Evolutionary conservation across 129 eudicot genomes (phyloP), one percentile per base, ranked within the genome.

Genomic region (Tagetes patula): DNA sequence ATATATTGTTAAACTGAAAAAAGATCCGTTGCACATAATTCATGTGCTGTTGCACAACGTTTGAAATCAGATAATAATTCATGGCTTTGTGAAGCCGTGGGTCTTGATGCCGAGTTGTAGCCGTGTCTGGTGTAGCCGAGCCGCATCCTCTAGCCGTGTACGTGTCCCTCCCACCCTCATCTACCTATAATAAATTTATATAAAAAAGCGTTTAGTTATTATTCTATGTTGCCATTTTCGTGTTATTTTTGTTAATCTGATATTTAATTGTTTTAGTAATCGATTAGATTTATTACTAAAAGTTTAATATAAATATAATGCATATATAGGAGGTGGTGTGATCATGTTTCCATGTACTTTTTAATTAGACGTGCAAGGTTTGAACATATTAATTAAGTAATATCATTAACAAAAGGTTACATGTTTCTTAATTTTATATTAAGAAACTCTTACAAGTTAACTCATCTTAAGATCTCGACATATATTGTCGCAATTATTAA

Each of bases 341-440:
- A 9, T 43, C 55, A 42, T 43, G 39, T 43, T 39, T 66, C 54
- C 71, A 20, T 13, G 49, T 47, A 33, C 50, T 34, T 59, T 47
- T 36, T 59, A 45, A 60, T 45, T 73, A 73, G 33, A 73, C 77
- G 77, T 60, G 77, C 77, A 60, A 61, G 69, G 60, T 73, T 73
- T 60, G 61, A 45, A 60, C 69, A 48, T 34, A 14, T 13, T 6
- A 33, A 58, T 6, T 20, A 20, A 20, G 27, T 20, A 20, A 20
- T 42, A 38, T 37, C 32, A 6, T 71, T 55, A 71, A 71, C 60
- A 5, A 13, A 49, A 20, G 8, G 33, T 53, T n/a, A 5, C 60
- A 33, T 53, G 8, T 33, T 53, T 20, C 60, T 33, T 14, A 36
- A 40, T 37, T 54, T 14, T 32, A 48, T 37, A 69, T 38, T 50